Evolutionary conservation across 306 rosid species (phyloP), one percentile per base, ranked within the genome.

Genomic region (Lathyrus tuberosus): DNA sequence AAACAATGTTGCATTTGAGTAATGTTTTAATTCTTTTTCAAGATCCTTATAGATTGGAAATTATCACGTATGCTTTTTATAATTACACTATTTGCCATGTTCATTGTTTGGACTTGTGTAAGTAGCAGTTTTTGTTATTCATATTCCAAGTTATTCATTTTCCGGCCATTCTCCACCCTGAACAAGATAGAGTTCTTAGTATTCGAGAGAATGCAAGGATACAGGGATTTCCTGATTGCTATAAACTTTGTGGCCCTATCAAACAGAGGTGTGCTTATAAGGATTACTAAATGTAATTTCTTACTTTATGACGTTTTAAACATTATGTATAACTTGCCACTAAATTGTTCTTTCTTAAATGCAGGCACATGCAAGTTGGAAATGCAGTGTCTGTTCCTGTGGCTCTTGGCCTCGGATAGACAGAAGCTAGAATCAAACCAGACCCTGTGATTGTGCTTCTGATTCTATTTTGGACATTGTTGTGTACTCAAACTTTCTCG

Each of bases 171-270:
- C 42, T 76, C 42, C 97, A 91, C 59, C 97, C 95, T 2, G 40
- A 16, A 9, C 95, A 91, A 82, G 76, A 84, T 12, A 76, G 95
- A 38, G 95, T 91, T 9, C 73, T 88, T 47, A 74, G 89, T 1
- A 68, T 91, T 4, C 78, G 97, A 6, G 92, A 91, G 56, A 86
- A 88, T 58, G 95, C 89, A 1, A 82, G 97, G 52, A 56, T 91
- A 1, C 95, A 91, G 44, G 97, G 97, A 0, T 91, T 91, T 60
- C 97, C 97, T 0, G 97, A 91, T 61, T 85, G 81, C 10, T 91
- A 91, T 26, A 76, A 83, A 65, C 87, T 91, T 3, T 35, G 58
- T 44, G 95, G 95, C 11, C 72, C 92, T 8, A 59, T 83, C 3
- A 91, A 91, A 54, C n/a, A 86, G 54, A 86, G 96, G 97, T 91